Evolutionary conservation across 305 asterid genomes (phyloP).

Genomic region (Solanum chacoense): DNA sequence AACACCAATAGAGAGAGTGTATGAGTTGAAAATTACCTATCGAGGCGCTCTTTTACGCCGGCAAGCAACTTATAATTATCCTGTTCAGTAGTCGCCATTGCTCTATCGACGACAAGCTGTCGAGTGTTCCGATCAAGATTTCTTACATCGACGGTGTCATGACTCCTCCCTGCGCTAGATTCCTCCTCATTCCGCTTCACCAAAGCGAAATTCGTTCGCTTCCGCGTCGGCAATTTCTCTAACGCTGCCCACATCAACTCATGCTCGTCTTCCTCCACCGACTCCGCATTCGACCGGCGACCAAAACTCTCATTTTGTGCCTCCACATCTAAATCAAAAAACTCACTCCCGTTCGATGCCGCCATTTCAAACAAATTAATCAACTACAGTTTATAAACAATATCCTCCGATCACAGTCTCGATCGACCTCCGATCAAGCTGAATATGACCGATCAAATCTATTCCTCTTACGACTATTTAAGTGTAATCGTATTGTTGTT

Average conservation of each 20-base stretch:
- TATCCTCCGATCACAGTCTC: not conserved
- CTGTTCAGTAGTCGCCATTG: constrained; percentile 52
- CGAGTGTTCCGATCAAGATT: constrained; percentile 46
- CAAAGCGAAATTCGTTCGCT: constrained; percentile 34
- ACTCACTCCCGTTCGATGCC: constrained; percentile 69
- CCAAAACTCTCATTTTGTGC: constrained; percentile 32
- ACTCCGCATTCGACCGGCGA: constrained; percentile 57
- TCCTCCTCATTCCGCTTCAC: constrained; percentile 23
- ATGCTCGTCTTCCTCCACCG: constrained; percentile 48
- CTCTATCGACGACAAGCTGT: constrained; percentile 43
- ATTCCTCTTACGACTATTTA: not conserved
- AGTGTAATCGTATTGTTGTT: not conserved
- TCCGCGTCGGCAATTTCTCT: constrained; percentile 62
- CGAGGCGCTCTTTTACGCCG: constrained; percentile 55
- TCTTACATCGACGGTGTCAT: constrained; percentile 56
- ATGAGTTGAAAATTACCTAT: constrained; percentile 21
- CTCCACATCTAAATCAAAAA: constrained; percentile 46
- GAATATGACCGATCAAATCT: not conserved
- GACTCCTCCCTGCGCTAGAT: constrained; percentile 11
- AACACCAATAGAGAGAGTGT: not conserved
- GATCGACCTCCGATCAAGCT: not conserved
- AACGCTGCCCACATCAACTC: constrained; percentile 80
- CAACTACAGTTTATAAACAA: not conserved
- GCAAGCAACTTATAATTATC: constrained; percentile 43
- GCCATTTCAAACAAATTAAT: constrained; percentile 30